Evolutionary conservation across 768 basidiomycete genomes (phyloP), one percentile per base, ranked within the genome.

Genomic region (Tricholoma bakamatsutake): DNA sequence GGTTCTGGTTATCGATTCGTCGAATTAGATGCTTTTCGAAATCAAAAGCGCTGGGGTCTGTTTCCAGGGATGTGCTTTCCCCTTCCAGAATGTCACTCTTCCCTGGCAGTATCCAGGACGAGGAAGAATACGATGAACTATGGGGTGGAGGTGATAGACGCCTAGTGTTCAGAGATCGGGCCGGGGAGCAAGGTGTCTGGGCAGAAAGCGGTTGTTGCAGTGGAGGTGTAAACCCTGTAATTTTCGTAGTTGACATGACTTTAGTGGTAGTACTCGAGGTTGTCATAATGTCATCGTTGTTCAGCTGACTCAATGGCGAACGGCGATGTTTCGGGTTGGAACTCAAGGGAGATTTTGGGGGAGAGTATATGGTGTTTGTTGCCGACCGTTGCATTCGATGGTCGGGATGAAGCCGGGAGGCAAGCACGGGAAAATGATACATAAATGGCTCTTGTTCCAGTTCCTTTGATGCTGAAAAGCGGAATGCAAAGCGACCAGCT

Each of bases 21-120:
- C 67, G 71, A 47, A 74, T 63, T 18, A 79, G 64, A 57, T 76
- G 71, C 51, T 71, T 68, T 55, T 74, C 69, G 55, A 77, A 77
- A 45, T 73, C 73, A 28, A 73, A 66, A 5, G 64, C 65, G 46
- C 64, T 64, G 10, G 68, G 60, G 56, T 74, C 72, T 9, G 64
- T 54, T 30, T 72, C 72, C 1, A 70, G 64, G 39, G 71, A 73
- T 17, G 68, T 64, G 27, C 62, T 57, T 43, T 74, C 72, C 39
- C 67, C 70, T 53, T 70, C 68, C 28, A 63, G 58, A 28, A 52
- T 39, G 40, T 71, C 68, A 39, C 64, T 66, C 53, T 64, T 67
- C 12, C 71, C 71, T 9, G 73, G 69, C 55, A 70, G 57, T 39
- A 67, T 68, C 72, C 73, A 73, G 11, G 73, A 71, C 18, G 72